Conservation (phyloP, 108 stramenopile species). For the Cyclostephanos invisitatus region DNA sequence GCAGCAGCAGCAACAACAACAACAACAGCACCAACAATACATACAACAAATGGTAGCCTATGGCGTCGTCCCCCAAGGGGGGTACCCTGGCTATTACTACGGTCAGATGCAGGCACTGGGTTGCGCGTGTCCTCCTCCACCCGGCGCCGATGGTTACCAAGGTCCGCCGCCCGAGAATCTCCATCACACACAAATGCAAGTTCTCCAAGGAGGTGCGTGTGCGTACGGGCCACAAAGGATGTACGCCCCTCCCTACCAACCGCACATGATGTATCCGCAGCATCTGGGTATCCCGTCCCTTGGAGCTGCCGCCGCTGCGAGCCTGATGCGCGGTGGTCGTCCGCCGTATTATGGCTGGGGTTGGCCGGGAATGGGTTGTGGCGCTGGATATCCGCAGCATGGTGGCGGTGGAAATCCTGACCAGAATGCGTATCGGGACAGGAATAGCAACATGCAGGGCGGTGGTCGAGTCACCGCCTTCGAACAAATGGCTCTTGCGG, state of each 20-base stretch:
- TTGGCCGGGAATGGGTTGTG: conserved; percentile 15
- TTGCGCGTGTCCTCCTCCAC: conserved; percentile 26
- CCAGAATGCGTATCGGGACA: conserved; percentile 29
- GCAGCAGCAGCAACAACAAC: conserved; percentile 26
- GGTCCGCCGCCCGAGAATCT: neutral
- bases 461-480: conserved; percentile 21
- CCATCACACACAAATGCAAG: conserved; percentile 10
- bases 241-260: conserved; percentile 11
- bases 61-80: conserved; percentile 40
- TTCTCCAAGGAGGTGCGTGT: neutral
- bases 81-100: conserved; percentile 32
- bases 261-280: conserved; percentile 20
- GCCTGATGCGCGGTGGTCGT: conserved; percentile 28
- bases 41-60: conserved; percentile 40
- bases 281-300: conserved; percentile 11
- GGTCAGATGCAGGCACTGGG: conserved; percentile 22
- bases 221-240: conserved; percentile 2
- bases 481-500: too few relatives aligned
- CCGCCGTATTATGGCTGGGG: conserved; percentile 47
- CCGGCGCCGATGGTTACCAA: conserved; percentile 4
- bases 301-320: conserved; percentile 16
- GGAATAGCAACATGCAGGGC: conserved; percentile 11
- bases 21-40: conserved; percentile 51
- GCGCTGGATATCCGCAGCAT: conserved; percentile 17
- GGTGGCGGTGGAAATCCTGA: conserved; percentile 23